Conservation (phyloP, 164 flowering plant genomes). For the Piper betle region DNA sequence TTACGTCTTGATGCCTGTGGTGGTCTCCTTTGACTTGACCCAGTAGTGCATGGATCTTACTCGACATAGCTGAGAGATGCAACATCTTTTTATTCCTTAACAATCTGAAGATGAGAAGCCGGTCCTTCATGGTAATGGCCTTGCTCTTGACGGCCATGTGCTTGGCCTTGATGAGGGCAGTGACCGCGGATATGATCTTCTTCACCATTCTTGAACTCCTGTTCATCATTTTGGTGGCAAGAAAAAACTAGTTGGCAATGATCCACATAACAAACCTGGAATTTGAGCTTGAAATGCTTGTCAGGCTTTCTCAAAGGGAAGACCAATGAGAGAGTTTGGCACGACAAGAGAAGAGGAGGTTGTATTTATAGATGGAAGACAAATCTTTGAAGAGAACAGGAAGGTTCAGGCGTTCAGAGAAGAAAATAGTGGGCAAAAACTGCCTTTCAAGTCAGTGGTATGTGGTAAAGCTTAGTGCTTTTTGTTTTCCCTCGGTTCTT, state of each 20-base stretch:
- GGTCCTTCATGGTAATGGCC: slow-evolving; percentile 33
- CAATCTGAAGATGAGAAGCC: slow-evolving; percentile 33
- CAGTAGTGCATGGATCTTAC: slow-evolving; percentile 29
- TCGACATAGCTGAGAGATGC: slow-evolving; percentile 29
- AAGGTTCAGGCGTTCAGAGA: no score
- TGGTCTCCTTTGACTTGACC: slow-evolving; percentile 8
- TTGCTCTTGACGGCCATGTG: slow-evolving; percentile 34
- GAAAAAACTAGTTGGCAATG: background rate
- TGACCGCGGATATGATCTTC: slow-evolving; percentile 26
- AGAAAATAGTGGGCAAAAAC: slow-evolving; percentile 1
- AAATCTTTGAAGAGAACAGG: background rate
- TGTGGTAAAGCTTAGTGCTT: background rate
- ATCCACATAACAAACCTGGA: background rate
- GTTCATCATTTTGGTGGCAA: slow-evolving; percentile 33
- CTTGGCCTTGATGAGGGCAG: slow-evolving; percentile 33
- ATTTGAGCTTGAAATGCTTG: background rate
- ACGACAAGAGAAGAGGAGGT: slow-evolving; percentile 8
- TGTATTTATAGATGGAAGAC: slow-evolving; percentile 6
- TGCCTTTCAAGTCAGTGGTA: slow-evolving; percentile 5
- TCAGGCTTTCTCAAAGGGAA: background rate
- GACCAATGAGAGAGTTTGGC: background rate
- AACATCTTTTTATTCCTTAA: slow-evolving; percentile 37
- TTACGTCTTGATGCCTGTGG: slow-evolving; percentile 3
- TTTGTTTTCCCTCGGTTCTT: no score
- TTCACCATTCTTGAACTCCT: slow-evolving; percentile 32